A percentile compares a stretch with the other conserved stretches of the same genome.
Conservation (phyloP, 345 rosid genomes). For the Corchorus capsularis region DNA sequence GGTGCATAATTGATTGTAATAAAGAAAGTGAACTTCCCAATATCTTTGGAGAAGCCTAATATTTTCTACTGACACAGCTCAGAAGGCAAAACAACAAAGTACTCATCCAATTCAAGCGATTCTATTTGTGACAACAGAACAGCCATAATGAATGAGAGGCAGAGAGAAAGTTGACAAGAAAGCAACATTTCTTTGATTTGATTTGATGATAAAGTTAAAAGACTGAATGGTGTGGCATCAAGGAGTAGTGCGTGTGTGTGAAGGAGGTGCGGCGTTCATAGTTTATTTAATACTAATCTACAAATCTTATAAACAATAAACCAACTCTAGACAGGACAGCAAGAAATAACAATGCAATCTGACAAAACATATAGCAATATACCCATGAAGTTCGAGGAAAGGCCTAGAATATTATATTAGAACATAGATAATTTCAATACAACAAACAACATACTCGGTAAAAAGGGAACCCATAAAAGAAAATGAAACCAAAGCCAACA, state of each 20-base stretch:
- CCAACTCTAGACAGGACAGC: background rate
- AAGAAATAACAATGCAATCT: background rate
- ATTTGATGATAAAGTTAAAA: conserved; percentile 1
- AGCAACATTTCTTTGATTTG: background rate
- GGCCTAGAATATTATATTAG: background rate
- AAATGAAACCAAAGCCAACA: conserved; percentile 16
- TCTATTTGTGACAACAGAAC: conserved; percentile 45
- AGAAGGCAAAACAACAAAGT: conserved; percentile 71
- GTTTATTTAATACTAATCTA: background rate
- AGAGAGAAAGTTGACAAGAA: background rate
- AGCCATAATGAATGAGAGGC: conserved; percentile 13
- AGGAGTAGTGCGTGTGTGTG: no score
- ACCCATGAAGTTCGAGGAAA: background rate
- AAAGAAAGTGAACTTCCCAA: conserved; percentile 87
- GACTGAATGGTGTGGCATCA: no score
- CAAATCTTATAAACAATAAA: background rate
- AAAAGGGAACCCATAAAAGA: conserved; percentile 9
- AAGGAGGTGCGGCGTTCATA: no score
- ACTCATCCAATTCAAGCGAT: conserved; percentile 70
- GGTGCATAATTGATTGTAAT: conserved; percentile 92
- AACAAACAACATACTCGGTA: background rate
- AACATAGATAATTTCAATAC: background rate
- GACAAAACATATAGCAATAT: background rate
- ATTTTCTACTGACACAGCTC: conserved; percentile 90
- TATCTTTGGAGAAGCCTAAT: conserved; percentile 79